Conservation (phyloP, 306 rosid genomes). For the peach (Prunus persica) region Prunus_persica_NCBIv2 NC_034011.1:25658501-25659000, state of each 20-base stretch:
- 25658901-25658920: too few relatives aligned
- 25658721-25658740: not conserved
- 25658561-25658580: slow-evolving; percentile 20
- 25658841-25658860: too few relatives aligned
- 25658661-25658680: not conserved
- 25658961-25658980: too few relatives aligned
- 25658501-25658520: slow-evolving; percentile 90
- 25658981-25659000: too few relatives aligned
- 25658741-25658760: too few relatives aligned
- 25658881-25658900: too few relatives aligned
- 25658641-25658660: not conserved
- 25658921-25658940: too few relatives aligned
- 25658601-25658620: not conserved
- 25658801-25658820: too few relatives aligned
- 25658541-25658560: slow-evolving; percentile 7
- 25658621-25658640: not conserved
- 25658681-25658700: not conserved
- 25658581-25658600: slow-evolving; percentile 28
- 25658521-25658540: slow-evolving; percentile 91
- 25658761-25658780: too few relatives aligned
- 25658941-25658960: fast-evolving
- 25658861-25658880: too few relatives aligned
- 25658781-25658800: too few relatives aligned
- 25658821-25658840: too few relatives aligned
- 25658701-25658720: not conserved